Evolutionary conservation across 1,139 yeast species (phyloP), one percentile per base, ranked within the genome.

Genomic region (Pichia sp.): DNA sequence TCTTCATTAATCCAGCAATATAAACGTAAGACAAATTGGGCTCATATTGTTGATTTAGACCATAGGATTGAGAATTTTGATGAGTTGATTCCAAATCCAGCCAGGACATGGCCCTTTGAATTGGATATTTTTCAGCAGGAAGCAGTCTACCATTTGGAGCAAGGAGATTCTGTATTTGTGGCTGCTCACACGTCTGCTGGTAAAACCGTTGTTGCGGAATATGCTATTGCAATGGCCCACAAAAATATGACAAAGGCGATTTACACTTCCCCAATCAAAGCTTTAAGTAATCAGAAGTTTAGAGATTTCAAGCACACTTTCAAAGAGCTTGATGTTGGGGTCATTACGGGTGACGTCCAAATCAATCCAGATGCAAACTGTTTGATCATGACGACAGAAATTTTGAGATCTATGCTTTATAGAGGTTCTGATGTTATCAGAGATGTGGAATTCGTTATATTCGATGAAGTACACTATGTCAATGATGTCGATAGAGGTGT

Each of bases 111-210:
- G 72, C 98, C 98, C 0, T 93, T 93, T 71, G 82, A 84, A 2
- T 78, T 93, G 59, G 99, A 93, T 76, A 96, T 97, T 40, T 93
- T 93, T 76, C 99, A 93, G 72, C 95, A 93, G 61, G 93, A 96
- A 43, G 90, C 99, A 8, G 85, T 93, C 55, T 90, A 95, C 45
- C 93, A 97, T 71, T 87, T 93, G 59, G 98, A 93, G 68, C 81
- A 97, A 66, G 84, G 87, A 60, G 98, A 93, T 69, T 87, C 96
- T n/a, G 99, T 93, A 8, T 79, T 93, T 64, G 98, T 93, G 2
- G 92, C 98, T 29, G 99, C 99, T 0, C 99, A 93, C 67, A 92
- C 99, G 0, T 92, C 98, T 34, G 98, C 98, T 6, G 99, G 99
- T 73, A 92, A 92, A 69, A 92, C 99, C 0, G 99, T 93, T 50